A percentile compares a stretch with the other conserved stretches of the same genome.
Conservation (phyloP, 768 basidiomycete genomes). For the Panus rudis region DNA sequence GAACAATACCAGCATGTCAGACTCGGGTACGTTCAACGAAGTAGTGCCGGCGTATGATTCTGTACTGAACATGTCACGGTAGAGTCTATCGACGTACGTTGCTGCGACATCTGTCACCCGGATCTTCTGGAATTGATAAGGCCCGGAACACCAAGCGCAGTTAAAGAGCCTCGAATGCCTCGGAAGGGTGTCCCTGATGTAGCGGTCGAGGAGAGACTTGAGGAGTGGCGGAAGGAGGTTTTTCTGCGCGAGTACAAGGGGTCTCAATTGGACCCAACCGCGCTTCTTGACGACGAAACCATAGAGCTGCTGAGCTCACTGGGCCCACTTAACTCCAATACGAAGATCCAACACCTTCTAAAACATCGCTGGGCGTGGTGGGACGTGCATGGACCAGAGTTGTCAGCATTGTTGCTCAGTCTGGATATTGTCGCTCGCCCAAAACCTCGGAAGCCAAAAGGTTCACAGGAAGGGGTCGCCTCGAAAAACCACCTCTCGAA, state of each 20-base stretch:
- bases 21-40: too few relatives aligned
- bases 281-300: conserved; percentile 3
- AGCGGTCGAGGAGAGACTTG: background rate
- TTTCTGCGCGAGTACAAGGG: conserved; percentile 4
- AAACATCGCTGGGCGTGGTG: too few relatives aligned
- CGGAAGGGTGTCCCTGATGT: background rate
- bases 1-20: conserved; percentile 1
- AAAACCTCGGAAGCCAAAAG: too few relatives aligned
- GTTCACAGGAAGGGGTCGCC: too few relatives aligned
- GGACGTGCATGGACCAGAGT: too few relatives aligned
- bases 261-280: background rate
- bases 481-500: too few relatives aligned
- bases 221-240: background rate
- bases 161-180: background rate
- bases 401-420: too few relatives aligned
- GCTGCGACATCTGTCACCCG: conserved; percentile 24
- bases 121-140: conserved; percentile 12
- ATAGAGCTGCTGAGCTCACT: background rate
- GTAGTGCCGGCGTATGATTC: background rate
- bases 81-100: conserved; percentile 14
- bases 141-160: background rate
- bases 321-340: background rate
- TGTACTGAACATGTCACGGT: too few relatives aligned
- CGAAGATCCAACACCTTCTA: too few relatives aligned
- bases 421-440: too few relatives aligned